These are phyloP conservation scores for Candida nanaspora DNA, from an alignment of 805 yeast genomes.

Conservation along the genomic window DNA sequence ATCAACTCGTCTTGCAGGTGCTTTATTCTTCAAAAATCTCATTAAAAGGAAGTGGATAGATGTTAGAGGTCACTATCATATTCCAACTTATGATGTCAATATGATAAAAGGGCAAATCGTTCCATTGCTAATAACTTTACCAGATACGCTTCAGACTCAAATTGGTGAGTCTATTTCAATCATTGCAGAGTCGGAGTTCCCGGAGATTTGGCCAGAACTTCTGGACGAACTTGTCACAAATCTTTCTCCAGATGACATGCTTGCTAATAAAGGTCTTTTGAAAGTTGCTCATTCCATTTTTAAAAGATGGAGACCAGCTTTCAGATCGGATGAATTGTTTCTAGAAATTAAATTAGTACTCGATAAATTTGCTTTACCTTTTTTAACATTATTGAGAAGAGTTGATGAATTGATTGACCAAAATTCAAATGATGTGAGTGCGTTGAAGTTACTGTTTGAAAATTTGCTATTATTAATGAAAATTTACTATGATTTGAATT, in stretches of 20 bases:
- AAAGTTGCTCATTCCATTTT: slow-evolving; percentile 93
- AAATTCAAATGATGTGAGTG: slow-evolving; percentile 37
- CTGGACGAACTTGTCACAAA: slow-evolving; percentile 66
- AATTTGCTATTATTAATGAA: slow-evolving; percentile 67
- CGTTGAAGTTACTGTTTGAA: slow-evolving; percentile 54
- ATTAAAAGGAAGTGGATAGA: slow-evolving; percentile 84
- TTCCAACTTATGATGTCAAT: slow-evolving; percentile 53
- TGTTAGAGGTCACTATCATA: slow-evolving; percentile 73
- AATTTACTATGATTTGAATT: slow-evolving; percentile 86
- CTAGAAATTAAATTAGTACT: slow-evolving; percentile 82
- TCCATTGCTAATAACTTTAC: slow-evolving; percentile 77
- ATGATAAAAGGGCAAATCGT: slow-evolving; percentile 72
- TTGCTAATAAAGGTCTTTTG: slow-evolving; percentile 75
- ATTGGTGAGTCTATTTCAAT: slow-evolving; percentile 89
- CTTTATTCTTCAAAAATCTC: slow-evolving; percentile 84
- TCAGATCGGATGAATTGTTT: slow-evolving; percentile 84
- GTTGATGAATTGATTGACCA: slow-evolving; percentile 59
- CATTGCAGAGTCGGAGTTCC: slow-evolving; percentile 95
- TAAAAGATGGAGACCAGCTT: slow-evolving; percentile 93
- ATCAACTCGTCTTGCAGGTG: slow-evolving; percentile 76
- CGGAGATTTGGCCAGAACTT: slow-evolving; percentile 77
- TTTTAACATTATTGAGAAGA: slow-evolving; percentile 55
- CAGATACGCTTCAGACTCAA: slow-evolving; percentile 79
- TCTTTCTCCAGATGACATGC: slow-evolving; percentile 59
- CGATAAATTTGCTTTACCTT: slow-evolving; percentile 76